These are phyloP conservation scores for Coix lacrymajobi DNA, from an alignment of 176 grass and related monocot species.

Conservation along the genomic window DNA sequence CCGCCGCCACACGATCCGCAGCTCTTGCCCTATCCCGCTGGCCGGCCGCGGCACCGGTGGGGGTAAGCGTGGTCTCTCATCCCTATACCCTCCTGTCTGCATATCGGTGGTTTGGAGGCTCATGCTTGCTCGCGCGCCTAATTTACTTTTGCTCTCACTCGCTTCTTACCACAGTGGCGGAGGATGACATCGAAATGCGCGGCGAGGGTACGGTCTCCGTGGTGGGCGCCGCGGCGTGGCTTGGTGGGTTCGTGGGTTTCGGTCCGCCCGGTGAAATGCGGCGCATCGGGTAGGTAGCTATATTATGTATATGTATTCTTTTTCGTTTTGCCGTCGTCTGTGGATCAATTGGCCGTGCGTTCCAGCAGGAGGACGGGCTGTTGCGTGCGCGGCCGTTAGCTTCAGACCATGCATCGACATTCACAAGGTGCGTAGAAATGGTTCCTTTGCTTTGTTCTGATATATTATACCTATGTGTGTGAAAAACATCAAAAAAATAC, in stretches of 20 bases:
- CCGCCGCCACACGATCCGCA: not conserved
- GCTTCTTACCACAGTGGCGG: not conserved
- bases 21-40: not conserved
- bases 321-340: not conserved
- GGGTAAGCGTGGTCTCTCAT: not conserved
- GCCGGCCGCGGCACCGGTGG: not conserved
- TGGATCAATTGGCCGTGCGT: not conserved
- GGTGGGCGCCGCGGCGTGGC: not conserved
- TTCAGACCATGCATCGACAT: constrained; percentile 93
- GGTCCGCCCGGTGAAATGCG: not conserved
- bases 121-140: not conserved
- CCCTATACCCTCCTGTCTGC: too few relatives aligned
- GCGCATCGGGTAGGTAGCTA: constrained; percentile 34
- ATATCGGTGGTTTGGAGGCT: too few relatives aligned
- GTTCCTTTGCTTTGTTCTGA: not conserved
- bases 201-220: not conserved
- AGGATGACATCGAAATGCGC: constrained; percentile 25
- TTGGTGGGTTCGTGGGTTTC: not conserved
- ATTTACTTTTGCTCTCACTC: not conserved
- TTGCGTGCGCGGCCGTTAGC: constrained; percentile 33
- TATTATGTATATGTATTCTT: constrained; percentile 5
- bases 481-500: not conserved
- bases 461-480: not conserved
- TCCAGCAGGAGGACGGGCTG: constrained; percentile 16
- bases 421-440: constrained; percentile 65